A percentile compares a stretch with the other conserved stretches of the same genome.
Conservation (phyloP, 805 yeast genomes). For the Wickerhamiella siamensis region DNA sequence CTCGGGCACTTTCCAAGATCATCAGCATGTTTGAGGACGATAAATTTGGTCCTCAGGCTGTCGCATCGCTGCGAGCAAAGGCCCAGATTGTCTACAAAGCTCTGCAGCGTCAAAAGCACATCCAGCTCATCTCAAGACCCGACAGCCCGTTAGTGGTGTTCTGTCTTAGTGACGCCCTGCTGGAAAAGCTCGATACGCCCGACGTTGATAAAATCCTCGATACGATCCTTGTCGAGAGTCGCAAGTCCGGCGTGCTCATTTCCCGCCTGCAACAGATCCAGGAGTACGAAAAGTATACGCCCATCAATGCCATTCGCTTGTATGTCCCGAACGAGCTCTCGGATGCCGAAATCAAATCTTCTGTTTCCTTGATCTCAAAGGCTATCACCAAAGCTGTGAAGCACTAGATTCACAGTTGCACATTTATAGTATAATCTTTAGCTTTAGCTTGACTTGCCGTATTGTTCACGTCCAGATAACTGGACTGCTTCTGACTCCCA, state of each 20-base stretch:
- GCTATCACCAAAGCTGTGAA: conserved; percentile 9
- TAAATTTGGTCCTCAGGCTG: conserved; percentile 18
- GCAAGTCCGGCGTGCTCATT: conserved; percentile 42
- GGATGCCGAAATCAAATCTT: conserved; percentile 31
- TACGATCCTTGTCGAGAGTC: conserved; percentile 43
- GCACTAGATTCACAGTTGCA: not conserved
- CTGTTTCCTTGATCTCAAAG: conserved; percentile 27
- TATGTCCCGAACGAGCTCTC: conserved; percentile 35
- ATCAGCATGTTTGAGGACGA: conserved; percentile 22
- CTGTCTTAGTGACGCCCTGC: conserved; percentile 33
- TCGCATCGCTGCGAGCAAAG: conserved; percentile 12
- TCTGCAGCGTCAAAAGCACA: conserved; percentile 19
- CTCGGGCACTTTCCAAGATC: conserved; percentile 25
- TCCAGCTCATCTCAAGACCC: conserved; percentile 41
- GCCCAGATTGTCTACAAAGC: conserved; percentile 10
- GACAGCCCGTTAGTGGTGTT: conserved; percentile 61
- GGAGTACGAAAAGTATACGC: conserved; percentile 61
- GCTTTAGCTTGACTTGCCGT: too few species aligned
- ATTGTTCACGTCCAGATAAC: too few species aligned
- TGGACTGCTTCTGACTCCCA: not conserved
- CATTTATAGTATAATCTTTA: not conserved
- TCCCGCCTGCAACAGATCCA: conserved; percentile 49
- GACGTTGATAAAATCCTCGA: conserved; percentile 50
- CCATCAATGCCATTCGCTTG: conserved; percentile 46
- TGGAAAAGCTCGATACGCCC: conserved; percentile 18